Evolutionary conservation across 352 stramenopile species (phyloP).

Genomic region (Hyaloperonospora arabidopsidis): DNA sequence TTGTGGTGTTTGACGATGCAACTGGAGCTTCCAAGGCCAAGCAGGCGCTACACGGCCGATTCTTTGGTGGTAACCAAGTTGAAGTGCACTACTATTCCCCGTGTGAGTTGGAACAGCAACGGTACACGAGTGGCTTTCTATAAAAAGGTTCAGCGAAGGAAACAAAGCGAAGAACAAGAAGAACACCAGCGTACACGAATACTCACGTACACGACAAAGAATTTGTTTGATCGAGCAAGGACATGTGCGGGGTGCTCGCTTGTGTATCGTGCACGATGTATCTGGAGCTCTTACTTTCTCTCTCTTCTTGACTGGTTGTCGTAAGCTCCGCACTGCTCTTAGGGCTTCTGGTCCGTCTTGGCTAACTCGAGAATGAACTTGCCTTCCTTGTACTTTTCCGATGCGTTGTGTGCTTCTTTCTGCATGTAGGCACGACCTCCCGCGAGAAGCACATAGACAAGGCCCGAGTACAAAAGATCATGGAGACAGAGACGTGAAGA

Average conservation of each 20-base stretch:
- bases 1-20: slow-evolving; percentile 59
- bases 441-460: slow-evolving; percentile 1
- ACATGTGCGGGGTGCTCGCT: slow-evolving; percentile 12
- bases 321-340: slow-evolving; percentile 22
- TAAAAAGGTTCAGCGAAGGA: slow-evolving; percentile 16
- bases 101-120: slow-evolving; percentile 33
- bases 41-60: slow-evolving; percentile 56
- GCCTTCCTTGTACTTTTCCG: slow-evolving; percentile 94
- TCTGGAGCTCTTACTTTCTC: slow-evolving; percentile 14
- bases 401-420: slow-evolving; percentile 88
- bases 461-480: not conserved
- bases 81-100: slow-evolving; percentile 55
- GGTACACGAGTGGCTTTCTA: slow-evolving; percentile 50
- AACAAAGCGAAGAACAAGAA: slow-evolving; percentile 11
- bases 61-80: slow-evolving; percentile 72
- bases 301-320: slow-evolving; percentile 1
- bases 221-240: slow-evolving; percentile 6
- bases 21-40: slow-evolving; percentile 43
- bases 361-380: slow-evolving; percentile 96
- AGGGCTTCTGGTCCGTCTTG: slow-evolving; percentile 56
- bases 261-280: slow-evolving; percentile 31
- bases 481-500: too few species aligned
- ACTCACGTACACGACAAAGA: slow-evolving; percentile 8
- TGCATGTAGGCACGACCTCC: slow-evolving; percentile 20
- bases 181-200: slow-evolving; percentile 12